These are phyloP conservation scores for Ceratobasidium theobromae DNA, from an alignment of 1,284 basidiomycete genomes.

Conservation along the genomic window DNA sequence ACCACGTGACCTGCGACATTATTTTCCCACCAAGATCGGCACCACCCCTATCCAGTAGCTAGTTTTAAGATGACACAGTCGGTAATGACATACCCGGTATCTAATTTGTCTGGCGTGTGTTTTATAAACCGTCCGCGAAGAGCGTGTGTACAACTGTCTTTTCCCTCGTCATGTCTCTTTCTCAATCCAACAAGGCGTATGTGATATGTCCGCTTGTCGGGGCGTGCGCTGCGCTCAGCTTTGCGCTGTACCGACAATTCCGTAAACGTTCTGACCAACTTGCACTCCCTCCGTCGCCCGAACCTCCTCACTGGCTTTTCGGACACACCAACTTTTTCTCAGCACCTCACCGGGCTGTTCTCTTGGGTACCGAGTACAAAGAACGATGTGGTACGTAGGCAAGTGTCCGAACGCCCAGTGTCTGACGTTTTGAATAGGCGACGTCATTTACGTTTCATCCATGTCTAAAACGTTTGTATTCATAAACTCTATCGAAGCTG, in stretches of 20 bases:
- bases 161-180: too few relatives aligned
- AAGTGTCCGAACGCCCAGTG: neutral
- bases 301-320: neutral
- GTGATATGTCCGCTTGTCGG: too few relatives aligned
- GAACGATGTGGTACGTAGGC: neutral
- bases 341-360: neutral
- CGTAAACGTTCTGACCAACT: neutral
- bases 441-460: neutral
- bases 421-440: neutral
- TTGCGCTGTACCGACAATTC: neutral
- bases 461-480: neutral
- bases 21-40: too few relatives aligned
- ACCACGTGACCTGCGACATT: too few relatives aligned
- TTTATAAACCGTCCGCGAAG: too few relatives aligned
- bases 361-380: constrained; percentile 5
- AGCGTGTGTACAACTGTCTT: too few relatives aligned
- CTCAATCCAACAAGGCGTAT: too few relatives aligned
- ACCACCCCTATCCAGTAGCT: too few relatives aligned
- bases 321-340: neutral
- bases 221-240: too few relatives aligned
- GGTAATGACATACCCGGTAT: too few relatives aligned
- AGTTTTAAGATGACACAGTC: too few relatives aligned
- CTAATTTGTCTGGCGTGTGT: too few relatives aligned
- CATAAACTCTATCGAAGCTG: neutral
- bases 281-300: neutral